Conservation (phyloP, 176 grass and related monocot genomes). For the Musa beccarii region DNA sequence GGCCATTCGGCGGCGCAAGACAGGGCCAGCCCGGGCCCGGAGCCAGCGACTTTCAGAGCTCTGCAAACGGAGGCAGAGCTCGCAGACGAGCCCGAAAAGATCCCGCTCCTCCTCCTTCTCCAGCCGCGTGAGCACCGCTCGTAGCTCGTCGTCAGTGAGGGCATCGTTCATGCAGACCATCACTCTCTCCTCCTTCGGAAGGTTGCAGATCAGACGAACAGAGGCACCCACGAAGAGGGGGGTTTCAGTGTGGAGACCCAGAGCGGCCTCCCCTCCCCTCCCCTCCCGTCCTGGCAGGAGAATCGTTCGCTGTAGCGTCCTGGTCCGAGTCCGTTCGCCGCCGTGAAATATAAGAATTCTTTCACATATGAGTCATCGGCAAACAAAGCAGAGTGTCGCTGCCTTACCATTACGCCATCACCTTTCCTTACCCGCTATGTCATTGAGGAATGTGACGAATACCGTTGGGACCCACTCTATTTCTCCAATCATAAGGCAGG, state of each 20-base stretch:
- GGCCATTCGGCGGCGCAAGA: conserved; percentile 59
- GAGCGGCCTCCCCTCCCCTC: not conserved
- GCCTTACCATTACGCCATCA: no score
- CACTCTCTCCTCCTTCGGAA: not conserved
- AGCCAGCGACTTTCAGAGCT: conserved; percentile 55
- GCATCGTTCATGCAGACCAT: conserved; percentile 41
- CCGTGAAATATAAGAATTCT: not conserved
- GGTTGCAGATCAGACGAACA: not conserved
- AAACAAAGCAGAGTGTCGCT: no score
- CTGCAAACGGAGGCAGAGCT: conserved; percentile 72
- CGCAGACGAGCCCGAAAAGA: conserved; percentile 69
- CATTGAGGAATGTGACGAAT: not conserved
- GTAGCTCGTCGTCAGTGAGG: conserved; percentile 72
- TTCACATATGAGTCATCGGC: not conserved
- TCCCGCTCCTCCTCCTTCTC: conserved; percentile 53
- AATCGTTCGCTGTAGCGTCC: not conserved
- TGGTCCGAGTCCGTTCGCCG: not conserved
- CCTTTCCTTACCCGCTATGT: not conserved
- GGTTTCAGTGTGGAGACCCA: not conserved
- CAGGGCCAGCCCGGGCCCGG: conserved; percentile 49
- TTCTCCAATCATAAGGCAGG: no score
- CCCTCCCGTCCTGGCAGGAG: not conserved
- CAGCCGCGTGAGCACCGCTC: conserved; percentile 43
- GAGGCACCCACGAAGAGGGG: not conserved
- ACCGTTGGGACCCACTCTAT: not conserved